Conservation (phyloP, 139 green algal genomes). For the Tetradesmus obliquus region DNA sequence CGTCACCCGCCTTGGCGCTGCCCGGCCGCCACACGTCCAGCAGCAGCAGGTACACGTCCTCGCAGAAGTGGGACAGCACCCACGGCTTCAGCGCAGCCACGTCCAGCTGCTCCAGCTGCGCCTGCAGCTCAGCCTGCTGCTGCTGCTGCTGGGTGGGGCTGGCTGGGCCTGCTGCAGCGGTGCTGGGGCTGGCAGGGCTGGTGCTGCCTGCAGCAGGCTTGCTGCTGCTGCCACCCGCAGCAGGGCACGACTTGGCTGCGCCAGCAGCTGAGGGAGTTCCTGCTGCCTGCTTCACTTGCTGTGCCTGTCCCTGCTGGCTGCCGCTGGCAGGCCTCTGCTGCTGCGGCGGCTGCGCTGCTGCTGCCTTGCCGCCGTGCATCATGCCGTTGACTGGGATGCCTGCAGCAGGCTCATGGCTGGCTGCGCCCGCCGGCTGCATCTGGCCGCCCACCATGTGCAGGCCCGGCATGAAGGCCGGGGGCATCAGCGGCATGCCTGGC, state of each 20-base stretch:
- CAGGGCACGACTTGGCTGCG: background rate
- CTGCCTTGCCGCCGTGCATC: background rate
- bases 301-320: background rate
- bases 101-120: slow-evolving; percentile 23
- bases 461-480: slow-evolving; percentile 17
- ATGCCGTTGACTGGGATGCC: slow-evolving; percentile 12
- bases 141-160: background rate
- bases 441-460: background rate
- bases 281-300: background rate
- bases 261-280: background rate
- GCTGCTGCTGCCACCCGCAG: background rate
- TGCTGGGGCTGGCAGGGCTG: background rate
- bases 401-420: slow-evolving; percentile 24
- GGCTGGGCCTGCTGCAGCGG: background rate
- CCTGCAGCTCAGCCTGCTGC: background rate
- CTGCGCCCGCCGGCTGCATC: background rate
- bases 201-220: background rate
- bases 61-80: slow-evolving; percentile 39
- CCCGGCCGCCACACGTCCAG: slow-evolving; percentile 52
- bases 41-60: slow-evolving; percentile 55
- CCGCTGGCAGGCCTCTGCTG: background rate
- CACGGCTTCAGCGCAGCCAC: slow-evolving; percentile 10
- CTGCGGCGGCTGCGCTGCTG: background rate
- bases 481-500: slow-evolving; percentile 21
- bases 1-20: slow-evolving; percentile 41